Base-by-base conservation (phyloP, 1,284 basidiomycete species). In the Fomes fomentarius region DNA sequence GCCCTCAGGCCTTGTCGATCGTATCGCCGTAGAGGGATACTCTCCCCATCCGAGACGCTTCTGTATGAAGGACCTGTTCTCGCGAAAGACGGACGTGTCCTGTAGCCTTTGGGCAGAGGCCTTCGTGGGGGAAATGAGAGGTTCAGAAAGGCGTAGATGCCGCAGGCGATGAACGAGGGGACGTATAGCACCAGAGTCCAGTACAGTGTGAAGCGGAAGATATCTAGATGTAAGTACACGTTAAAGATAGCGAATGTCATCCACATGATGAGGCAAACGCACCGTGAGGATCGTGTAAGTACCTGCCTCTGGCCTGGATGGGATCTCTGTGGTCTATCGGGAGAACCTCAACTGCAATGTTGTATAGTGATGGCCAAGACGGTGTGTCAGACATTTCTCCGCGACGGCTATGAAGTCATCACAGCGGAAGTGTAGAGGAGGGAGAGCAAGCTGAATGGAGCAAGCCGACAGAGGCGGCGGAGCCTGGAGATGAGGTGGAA, bases 151-250 rank as follows among this genome's bases (percentile, higher is more conserved):
- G 91, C 91, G 62, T 88, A 85, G 2, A 73, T 56, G 0, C 89
- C 89, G 58, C 85, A 87, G 39, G 88, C 50, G 39, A 89, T 66
- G 68, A 90, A 93, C 41, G 87, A 73, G 1, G 87, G 87, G 2
- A 80, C 79, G 68, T 92, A 83, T 63, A 94, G 84, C 49, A 91
- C 76, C 26, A 94, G 71, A 1, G 84, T 90, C 93, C 93, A 95
- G 69, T 88, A 94, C 28, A 94, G 76, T 9, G 91, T 94, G 73
- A 92, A 94, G 25, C 77, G 78, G 75, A 93, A 94, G 50, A 94
- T 75, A 55, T 91, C 92, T 93, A 59, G 12, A 24, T 19, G n/a
- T 19, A 10, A 7, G n/a, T 7, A 10, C n/a, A 12, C 3, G 35
- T 19, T 19, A 38, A 11, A 10, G 35, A 17, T 19, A 10, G 35